Evolutionary conservation across 305 asterid genomes (phyloP), one percentile per base, ranked within the genome.

Genomic region (Ajuga reptans): DNA sequence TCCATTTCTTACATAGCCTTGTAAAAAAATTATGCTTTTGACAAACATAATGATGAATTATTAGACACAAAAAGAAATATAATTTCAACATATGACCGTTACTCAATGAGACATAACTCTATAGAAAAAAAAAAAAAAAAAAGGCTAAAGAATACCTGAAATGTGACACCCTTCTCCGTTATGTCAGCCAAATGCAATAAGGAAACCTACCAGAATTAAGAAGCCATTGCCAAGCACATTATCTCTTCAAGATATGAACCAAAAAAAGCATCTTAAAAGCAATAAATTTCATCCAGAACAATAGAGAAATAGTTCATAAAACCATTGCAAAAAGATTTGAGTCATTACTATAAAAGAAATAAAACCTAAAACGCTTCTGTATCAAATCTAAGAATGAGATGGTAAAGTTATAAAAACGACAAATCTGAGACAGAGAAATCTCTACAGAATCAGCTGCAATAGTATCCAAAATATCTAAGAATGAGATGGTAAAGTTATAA

Each of bases 101-200:
- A 21, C 1, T 21, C 27, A 21, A 21, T 21, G 27, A 21, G 27
- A 21, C 27, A 21, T 21, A 21, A 21, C 27, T 21, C 27, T 21
- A 21, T 1, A 21, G 27, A 2, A 21, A 0, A 21, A 21, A 14
- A 33, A 16, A 17, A 63, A 17, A 33, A 56, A 29, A 37, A 46
- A 24, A 8, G 54, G 46, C 66, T 54, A 71, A 72, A 29, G 70
- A 53, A 64, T 76, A 92, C 98, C 98, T 92, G 97, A 81, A 93
- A 93, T 12, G 95, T 93, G 46, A 93, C 99, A 50, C 97, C 97
- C 59, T 88, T 42, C 75, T 93, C 99, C 0, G 97, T 90, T 74
- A 93, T 93, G 79, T 93, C 97, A 27, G 99, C 99, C 88, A 93
- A 80, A 78, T 93, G 96, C 90, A 93, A 80, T 73, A 93, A 79